Conservation (phyloP, 148 eudicot species). For the Silene uniflora region DNA sequence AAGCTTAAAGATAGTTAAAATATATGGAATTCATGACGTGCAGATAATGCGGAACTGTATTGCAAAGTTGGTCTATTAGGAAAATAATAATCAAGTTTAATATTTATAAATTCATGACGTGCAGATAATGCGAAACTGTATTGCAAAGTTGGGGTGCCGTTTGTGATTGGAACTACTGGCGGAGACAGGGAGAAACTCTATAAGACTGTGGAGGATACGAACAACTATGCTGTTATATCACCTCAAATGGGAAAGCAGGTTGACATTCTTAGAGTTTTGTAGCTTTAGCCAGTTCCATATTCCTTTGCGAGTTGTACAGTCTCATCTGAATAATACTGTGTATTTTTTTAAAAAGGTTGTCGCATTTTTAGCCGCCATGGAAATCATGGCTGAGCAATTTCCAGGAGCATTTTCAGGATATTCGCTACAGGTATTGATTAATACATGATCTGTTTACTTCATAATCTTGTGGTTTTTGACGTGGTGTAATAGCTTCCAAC, state of each 20-base stretch:
- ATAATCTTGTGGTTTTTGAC: background rate
- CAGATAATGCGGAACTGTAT: too few species aligned
- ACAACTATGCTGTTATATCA: slow-evolving; percentile 79
- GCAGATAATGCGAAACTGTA: slow-evolving; percentile 85
- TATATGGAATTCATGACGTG: background rate
- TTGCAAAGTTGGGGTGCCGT: slow-evolving; percentile 91
- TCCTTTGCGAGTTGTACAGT: background rate
- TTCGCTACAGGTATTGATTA: slow-evolving; percentile 47
- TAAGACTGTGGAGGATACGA: slow-evolving; percentile 69
- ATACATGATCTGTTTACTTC: background rate
- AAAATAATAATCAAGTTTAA: background rate
- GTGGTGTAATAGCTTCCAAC: background rate
- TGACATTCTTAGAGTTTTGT: slow-evolving; percentile 6
- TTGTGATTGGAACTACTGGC: slow-evolving; percentile 98
- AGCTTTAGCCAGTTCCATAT: background rate
- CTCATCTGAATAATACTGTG: slow-evolving; percentile 14
- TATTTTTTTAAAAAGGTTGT: slow-evolving; percentile 55
- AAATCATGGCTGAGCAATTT: slow-evolving; percentile 87
- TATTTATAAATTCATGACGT: background rate
- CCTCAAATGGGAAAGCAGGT: slow-evolving; percentile 99
- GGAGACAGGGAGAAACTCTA: slow-evolving; percentile 83
- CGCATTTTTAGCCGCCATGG: slow-evolving; percentile 97
- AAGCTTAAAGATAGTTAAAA: slow-evolving; percentile 1
- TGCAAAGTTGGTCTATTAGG: too few species aligned
- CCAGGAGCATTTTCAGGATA: slow-evolving; percentile 94